Base-by-base conservation (phyloP, 306 rosid genomes). In the Pterocarpus santalinus region DNA sequence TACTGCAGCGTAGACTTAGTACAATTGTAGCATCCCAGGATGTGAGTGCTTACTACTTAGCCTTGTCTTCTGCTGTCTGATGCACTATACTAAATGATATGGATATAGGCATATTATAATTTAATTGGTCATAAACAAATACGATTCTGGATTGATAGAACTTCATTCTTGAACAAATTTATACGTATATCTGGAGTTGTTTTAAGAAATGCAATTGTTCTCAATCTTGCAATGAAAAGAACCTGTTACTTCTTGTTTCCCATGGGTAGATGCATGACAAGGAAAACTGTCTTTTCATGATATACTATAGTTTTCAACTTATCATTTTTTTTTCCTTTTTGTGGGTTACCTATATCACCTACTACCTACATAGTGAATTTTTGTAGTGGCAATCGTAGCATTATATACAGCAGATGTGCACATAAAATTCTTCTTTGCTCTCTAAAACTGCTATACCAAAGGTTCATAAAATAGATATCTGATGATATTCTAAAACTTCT, bases 1-100 rank as follows among this genome's bases (percentile, higher is more conserved):
- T 94, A 83, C 90, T 94, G 80, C 98, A 94, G 85, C 83, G 90
- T 13, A 86, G 96, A 76, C 87, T 94, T 76, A 76, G 91, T 73
- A 82, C 92, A 56, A 89, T 91, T 80, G 92, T 84, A 32, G 83
- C 94, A 46, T 86, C 97, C 34, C 88, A 85, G 58, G 90, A 80
- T 83, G 93, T 94, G 87, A 92, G 95, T 81, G 47, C 71, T 80
- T 55, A 55, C 61, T 55, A 55, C 80, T 77, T 34, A 10, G 49
- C 73, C 62, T 74, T 44, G 64, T 75, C 70, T 41, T 83, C 30
- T 76, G 2, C 66, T 65, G 32, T 67, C 57, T 78, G 7, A 46
- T 72, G 75, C 76, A 66, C 65, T 78, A 52, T 80, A 57, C 49
- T 22, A 58, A 67, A 33, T 57, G 41, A 28, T 72, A 46, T 46